Base-by-base conservation (phyloP, 371 early-diverging fungal genomes). In the Mortierella sp. region DNA sequence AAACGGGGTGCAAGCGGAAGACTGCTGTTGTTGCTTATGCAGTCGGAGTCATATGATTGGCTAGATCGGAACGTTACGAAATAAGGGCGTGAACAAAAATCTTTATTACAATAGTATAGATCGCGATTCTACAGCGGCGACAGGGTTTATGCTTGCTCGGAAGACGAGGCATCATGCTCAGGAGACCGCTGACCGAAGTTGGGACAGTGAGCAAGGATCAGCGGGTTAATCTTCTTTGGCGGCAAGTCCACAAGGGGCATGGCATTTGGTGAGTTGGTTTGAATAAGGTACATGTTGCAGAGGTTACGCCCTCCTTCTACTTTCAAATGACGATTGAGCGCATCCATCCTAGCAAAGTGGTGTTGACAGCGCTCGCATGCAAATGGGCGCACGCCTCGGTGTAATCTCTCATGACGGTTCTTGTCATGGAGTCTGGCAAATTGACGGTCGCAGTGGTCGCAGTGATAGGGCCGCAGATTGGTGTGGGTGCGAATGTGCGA, bases 381-480 rank as follows among this genome's bases (percentile, higher is more conserved):
- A 72, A 79, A 87, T 5, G 89, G 87, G 50, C 87, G 87, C 39
- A 84, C 72, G 17, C 89, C 90, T 52, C 73, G 81, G 47, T 90
- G 90, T 19, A 90, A 79, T 47, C 89, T 86, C 8, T 79, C 67
- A 66, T 95, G 95, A 21, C 96, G 82, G 68, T 93, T 94, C 53
- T 93, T 84, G 82, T 96, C 92, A 56, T 92, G 90, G 41, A 88
- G 87, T 0, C 93, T 85, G n/a, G 89, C 87, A 80, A 92, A 92
- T 6, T 83, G 79, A 23, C 81, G 75, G 8, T 78, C 70, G 60
- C 93, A 92, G 42, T 80, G 72, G 28, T 79, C 53, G 64, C 92
- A 92, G 32, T 82, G 86, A 83, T 83, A 91, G 2, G 92, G 92
- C 0, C 81, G 76, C 54, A 84, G 75, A 50, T 83, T 80, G 15